Evolutionary conservation across 148 eudicot species (phyloP).

Genomic region (Hydrangea macrophylla): DNA sequence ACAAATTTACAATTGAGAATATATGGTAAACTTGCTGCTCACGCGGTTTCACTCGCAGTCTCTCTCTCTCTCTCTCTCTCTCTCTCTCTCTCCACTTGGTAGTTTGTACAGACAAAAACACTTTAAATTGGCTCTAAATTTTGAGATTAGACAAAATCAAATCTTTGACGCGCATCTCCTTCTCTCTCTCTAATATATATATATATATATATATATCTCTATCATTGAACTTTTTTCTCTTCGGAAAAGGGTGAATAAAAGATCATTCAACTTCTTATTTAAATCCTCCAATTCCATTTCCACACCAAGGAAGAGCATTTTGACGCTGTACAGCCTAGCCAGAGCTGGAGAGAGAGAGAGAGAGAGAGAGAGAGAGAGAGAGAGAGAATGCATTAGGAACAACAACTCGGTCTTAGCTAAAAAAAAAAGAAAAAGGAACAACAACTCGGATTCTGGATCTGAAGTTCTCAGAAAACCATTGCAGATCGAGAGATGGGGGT

Average conservation of each 20-base stretch:
- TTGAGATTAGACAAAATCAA: neutral
- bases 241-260: too few species aligned
- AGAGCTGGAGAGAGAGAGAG: neutral
- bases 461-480: neutral
- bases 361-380: slow-evolving; percentile 1
- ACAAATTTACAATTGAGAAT: too few species aligned
- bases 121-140: neutral
- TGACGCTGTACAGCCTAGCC: neutral
- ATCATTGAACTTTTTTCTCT: neutral
- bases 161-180: neutral
- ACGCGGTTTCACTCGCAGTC: too few species aligned
- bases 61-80: too few species aligned
- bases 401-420: too few species aligned
- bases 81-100: neutral
- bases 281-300: neutral
- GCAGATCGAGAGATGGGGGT: slow-evolving; percentile 39
- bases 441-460: slow-evolving; percentile 12
- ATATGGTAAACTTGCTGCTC: too few species aligned
- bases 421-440: too few species aligned
- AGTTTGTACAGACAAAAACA: too few species aligned
- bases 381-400: slow-evolving; percentile 15
- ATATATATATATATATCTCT: neutral
- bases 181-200: neutral
- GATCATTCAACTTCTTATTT: too few species aligned
- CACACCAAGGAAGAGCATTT: neutral